phyloP scores from a whole-genome alignment of 768 basidiomycete species.

The Suillus discolor region DNA sequence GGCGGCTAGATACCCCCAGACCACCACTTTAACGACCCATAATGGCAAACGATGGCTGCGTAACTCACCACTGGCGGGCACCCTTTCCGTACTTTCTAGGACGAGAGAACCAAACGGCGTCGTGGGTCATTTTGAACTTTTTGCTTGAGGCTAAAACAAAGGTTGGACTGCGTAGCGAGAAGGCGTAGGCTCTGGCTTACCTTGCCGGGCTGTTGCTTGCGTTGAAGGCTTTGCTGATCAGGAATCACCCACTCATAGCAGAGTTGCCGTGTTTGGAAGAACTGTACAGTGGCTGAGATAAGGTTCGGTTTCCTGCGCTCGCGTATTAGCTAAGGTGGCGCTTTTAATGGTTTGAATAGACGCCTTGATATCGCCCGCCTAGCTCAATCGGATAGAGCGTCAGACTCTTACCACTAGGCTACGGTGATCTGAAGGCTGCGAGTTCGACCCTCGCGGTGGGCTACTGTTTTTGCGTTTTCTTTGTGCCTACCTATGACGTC shows the following conservation, averaged over 20 bases:
- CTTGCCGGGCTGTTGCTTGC: constrained; percentile 23
- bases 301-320: constrained; percentile 1
- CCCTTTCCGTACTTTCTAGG: constrained; percentile 96
- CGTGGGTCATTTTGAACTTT: constrained; percentile 84
- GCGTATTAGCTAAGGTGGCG: not conserved
- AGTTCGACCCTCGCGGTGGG: constrained; percentile 87
- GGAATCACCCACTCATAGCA: not conserved
- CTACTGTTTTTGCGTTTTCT: constrained; percentile 38
- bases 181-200: constrained; percentile 14
- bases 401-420: constrained; percentile 45
- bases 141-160: constrained; percentile 7
- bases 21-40: constrained; percentile 14
- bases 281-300: constrained; percentile 19
- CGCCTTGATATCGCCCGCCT: constrained; percentile 37
- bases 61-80: constrained; percentile 85
- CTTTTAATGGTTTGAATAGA: not conserved
- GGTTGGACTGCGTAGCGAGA: not conserved
- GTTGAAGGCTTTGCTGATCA: constrained; percentile 7
- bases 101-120: constrained; percentile 97
- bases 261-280: constrained; percentile 14
- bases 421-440: constrained; percentile 76
- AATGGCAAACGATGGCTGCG: not conserved
- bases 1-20: constrained; percentile 61
- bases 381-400: constrained; percentile 59
- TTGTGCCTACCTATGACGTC: too few relatives aligned